Evolutionary conservation across 2,329 filamentous ascomycete genomes (phyloP).

Genomic region (Aspergillus arachidicola): DNA sequence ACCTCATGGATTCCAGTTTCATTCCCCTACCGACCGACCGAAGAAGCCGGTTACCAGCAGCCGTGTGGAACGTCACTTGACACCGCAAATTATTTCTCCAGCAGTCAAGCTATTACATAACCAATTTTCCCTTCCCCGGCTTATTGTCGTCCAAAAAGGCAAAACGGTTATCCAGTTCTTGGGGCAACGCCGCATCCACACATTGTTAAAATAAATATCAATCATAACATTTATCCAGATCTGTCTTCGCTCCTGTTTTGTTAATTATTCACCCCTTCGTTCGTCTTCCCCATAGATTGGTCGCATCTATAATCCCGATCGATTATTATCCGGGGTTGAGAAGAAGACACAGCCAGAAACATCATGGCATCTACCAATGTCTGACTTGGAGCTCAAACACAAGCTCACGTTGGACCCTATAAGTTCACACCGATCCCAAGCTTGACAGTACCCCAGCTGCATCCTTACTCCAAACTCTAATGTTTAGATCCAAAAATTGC

Average conservation of each 20-base stretch:
- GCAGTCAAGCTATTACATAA: slow-evolving; percentile 22
- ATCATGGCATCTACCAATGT: neutral
- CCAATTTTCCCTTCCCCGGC: slow-evolving; percentile 10
- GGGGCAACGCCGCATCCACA: neutral
- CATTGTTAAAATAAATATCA: neutral
- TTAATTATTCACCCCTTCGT: neutral
- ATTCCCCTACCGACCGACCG: slow-evolving; percentile 19
- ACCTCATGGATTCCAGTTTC: neutral
- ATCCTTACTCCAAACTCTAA: slow-evolving; percentile 4
- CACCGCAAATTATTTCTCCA: slow-evolving; percentile 5
- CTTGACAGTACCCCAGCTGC: slow-evolving; percentile 2
- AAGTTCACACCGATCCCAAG: slow-evolving; percentile 6
- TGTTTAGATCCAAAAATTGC: neutral
- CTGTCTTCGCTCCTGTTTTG: neutral
- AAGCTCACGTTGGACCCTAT: neutral
- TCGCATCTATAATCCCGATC: slow-evolving; percentile 1
- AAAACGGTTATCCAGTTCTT: slow-evolving; percentile 5
- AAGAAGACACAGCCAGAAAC: neutral
- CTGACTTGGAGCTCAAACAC: neutral
- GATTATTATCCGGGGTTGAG: neutral
- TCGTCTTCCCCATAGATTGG: neutral
- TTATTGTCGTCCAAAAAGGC: slow-evolving; percentile 11
- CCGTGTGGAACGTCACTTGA: slow-evolving; percentile 27
- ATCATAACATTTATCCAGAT: neutral
- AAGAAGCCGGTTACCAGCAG: slow-evolving; percentile 27